phyloP scores from a whole-genome alignment of 2,329 filamentous ascomycete species.

The Alternaria gaisen region DNA sequence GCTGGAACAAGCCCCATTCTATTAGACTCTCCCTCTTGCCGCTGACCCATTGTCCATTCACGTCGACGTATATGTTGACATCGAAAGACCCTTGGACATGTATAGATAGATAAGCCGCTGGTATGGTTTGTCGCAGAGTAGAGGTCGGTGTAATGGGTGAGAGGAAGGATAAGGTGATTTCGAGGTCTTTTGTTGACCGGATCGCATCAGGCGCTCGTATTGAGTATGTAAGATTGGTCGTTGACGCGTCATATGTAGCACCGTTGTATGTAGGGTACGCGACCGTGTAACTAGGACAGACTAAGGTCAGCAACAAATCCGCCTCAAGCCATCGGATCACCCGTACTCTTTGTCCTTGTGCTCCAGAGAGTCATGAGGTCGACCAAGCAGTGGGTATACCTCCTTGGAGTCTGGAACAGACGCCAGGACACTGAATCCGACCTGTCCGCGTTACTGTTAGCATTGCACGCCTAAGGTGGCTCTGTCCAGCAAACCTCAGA shows the following conservation, averaged over 20 bases:
- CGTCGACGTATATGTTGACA: slow-evolving; percentile 58
- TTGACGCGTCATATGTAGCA: slow-evolving; percentile 73
- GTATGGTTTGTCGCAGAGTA: slow-evolving; percentile 80
- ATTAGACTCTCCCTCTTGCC: slow-evolving; percentile 75
- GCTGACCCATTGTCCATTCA: slow-evolving; percentile 77
- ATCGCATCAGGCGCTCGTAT: slow-evolving; percentile 58
- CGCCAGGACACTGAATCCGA: slow-evolving; percentile 71
- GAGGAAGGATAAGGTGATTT: slow-evolving; percentile 71
- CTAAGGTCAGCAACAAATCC: slow-evolving; percentile 3
- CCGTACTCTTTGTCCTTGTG: slow-evolving; percentile 52
- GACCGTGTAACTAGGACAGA: slow-evolving; percentile 59
- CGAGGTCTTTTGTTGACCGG: slow-evolving; percentile 52
- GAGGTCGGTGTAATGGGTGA: slow-evolving; percentile 84
- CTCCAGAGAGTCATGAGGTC: slow-evolving; percentile 70
- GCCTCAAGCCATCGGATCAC: not conserved
- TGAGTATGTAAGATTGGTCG: slow-evolving; percentile 72
- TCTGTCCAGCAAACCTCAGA: slow-evolving; percentile 59
- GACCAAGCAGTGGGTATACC: slow-evolving; percentile 71
- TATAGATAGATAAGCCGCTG: slow-evolving; percentile 81
- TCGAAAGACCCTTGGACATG: slow-evolving; percentile 71
- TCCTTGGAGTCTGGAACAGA: slow-evolving; percentile 66
- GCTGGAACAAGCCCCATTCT: slow-evolving; percentile 69
- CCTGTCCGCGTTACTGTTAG: slow-evolving; percentile 44
- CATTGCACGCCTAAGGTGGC: not conserved
- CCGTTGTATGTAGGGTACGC: slow-evolving; percentile 68